Percentiles rank a stretch among this genome's conserved stretches.
Conservation (phyloP, 176 grass and related monocot species). For the Oryza punctata region DNA sequence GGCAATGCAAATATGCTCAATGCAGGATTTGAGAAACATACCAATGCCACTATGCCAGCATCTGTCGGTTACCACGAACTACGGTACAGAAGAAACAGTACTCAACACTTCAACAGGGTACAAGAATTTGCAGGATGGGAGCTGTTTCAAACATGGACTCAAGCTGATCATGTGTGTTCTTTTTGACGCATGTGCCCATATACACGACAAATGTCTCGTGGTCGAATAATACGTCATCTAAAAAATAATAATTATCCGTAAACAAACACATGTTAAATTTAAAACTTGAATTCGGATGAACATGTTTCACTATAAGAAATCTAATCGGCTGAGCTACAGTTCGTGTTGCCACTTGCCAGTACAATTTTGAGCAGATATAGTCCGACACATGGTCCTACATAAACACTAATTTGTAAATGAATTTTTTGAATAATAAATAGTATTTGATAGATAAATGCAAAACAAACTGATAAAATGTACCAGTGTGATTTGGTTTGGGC, state of each 20-base stretch:
- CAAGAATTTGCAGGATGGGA: background rate
- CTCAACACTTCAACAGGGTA: background rate
- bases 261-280: too few species aligned
- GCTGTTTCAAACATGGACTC: background rate
- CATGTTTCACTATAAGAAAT: too few species aligned
- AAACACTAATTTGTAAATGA: background rate
- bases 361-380: background rate
- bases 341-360: background rate
- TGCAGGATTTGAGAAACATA: background rate
- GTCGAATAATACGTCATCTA: too few species aligned
- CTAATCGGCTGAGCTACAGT: too few species aligned
- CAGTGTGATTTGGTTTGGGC: slow-evolving; percentile 5
- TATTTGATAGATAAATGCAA: background rate
- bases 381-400: background rate
- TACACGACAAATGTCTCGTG: too few species aligned
- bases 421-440: background rate
- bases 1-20: background rate
- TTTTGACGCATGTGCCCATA: too few species aligned
- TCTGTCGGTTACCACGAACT: background rate
- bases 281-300: too few species aligned
- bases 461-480: background rate
- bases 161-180: background rate
- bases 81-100: background rate
- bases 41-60: background rate
- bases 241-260: too few species aligned